These are phyloP conservation scores for Botrytis galanthina DNA, from an alignment of 2,329 filamentous ascomycete genomes.

Conservation along the genomic window DNA sequence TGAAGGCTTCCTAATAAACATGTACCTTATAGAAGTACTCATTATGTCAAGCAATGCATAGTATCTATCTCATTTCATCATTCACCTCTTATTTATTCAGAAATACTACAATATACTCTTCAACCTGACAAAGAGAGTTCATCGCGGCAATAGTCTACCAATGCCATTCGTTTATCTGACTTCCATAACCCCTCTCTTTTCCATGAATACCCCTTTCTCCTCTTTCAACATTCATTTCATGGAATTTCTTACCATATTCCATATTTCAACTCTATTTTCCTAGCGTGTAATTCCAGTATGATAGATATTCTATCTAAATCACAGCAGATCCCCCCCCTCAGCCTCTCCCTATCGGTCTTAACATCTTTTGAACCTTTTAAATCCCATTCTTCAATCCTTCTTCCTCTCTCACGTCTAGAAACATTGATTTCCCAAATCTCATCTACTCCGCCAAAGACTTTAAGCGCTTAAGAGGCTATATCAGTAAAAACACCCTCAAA, in stretches of 20 bases:
- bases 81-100: no score
- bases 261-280: background rate
- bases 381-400: background rate
- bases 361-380: fast-evolving
- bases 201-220: background rate
- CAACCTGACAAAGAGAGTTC: background rate
- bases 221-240: background rate
- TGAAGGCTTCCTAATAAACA: fast-evolving
- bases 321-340: no score
- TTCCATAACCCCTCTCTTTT: background rate
- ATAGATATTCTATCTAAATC: no score
- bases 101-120: background rate
- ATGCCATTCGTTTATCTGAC: no score
- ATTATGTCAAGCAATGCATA: no score
- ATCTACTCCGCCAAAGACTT: background rate
- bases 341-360: no score
- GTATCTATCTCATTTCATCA: background rate
- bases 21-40: background rate
- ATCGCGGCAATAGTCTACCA: background rate
- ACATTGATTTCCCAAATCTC: background rate
- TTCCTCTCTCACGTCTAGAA: fast-evolving
- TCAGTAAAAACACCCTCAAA: fast-evolving
- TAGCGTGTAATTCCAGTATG: fast-evolving
- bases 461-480: fast-evolving
- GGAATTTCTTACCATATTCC: background rate